Percentiles rank a stretch among this genome's conserved stretches.
Conservation (phyloP, 495 filamentous ascomycete species). For the Penicillium herquei region DNA sequence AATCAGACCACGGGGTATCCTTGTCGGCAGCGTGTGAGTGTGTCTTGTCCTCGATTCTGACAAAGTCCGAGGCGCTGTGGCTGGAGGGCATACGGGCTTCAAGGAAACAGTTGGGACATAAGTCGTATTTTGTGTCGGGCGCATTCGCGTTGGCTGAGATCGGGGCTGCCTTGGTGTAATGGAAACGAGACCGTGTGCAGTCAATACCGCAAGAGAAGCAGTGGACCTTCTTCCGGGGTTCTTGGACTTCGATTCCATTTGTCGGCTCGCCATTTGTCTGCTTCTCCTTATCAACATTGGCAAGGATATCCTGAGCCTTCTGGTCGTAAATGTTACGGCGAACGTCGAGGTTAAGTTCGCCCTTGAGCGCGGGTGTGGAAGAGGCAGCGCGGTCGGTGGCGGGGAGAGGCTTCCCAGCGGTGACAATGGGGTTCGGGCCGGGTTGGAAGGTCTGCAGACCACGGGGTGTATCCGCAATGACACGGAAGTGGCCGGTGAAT, state of each 20-base stretch:
- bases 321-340: conserved; percentile 94
- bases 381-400: conserved; percentile 75
- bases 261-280: conserved; percentile 72
- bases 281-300: conserved; percentile 59
- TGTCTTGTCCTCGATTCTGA: conserved; percentile 80
- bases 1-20: conserved; percentile 85
- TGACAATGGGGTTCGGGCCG: conserved; percentile 68
- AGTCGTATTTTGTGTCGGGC: conserved; percentile 69
- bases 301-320: conserved; percentile 76
- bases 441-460: conserved; percentile 95
- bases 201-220: conserved; percentile 92
- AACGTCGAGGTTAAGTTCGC: conserved; percentile 82
- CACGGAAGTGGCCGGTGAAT: conserved; percentile 94
- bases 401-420: conserved; percentile 68
- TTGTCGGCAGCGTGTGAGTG: conserved; percentile 73
- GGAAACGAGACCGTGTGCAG: conserved; percentile 88
- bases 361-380: conserved; percentile 64
- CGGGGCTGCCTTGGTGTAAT: conserved; percentile 64
- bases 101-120: conserved; percentile 87
- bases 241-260: conserved; percentile 61
- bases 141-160: conserved; percentile 54
- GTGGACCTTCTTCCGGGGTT: conserved; percentile 68
- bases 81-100: conserved; percentile 75
- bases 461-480: conserved; percentile 90
- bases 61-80: conserved; percentile 70